These are phyloP conservation scores for Penicillium sp. DNA, from an alignment of 2,329 filamentous ascomycete genomes.

Conservation along the genomic window DNA sequence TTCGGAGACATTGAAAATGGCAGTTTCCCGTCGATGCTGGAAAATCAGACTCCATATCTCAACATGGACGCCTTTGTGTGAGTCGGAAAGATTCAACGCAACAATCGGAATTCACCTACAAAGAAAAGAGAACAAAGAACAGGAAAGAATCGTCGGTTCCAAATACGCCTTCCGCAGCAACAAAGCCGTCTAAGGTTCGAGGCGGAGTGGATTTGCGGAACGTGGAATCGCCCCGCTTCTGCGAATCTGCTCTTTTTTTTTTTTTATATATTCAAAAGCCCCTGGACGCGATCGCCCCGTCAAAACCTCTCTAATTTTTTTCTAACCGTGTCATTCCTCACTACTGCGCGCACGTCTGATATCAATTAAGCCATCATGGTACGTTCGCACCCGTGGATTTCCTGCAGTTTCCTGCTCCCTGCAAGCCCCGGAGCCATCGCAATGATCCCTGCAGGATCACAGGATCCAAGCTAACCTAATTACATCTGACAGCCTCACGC, in stretches of 20 bases:
- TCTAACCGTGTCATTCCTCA: neutral
- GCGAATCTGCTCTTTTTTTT: neutral
- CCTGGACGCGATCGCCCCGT: neutral
- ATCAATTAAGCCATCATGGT: neutral
- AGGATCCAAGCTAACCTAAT: constrained; percentile 6
- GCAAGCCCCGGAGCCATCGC: neutral
- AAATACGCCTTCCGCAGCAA: neutral
- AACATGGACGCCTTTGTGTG: too few species aligned
- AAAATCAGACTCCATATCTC: too few species aligned
- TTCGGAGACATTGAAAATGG: too few species aligned
- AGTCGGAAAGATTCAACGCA: too few species aligned
- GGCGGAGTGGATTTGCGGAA: neutral
- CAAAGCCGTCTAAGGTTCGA: neutral
- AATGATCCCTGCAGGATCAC: neutral
- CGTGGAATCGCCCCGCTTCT: constrained; percentile 1
- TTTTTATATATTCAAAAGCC: neutral
- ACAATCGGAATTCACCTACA: too few species aligned
- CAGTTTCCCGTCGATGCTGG: too few species aligned
- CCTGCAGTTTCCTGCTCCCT: neutral
- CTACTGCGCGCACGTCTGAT: neutral
- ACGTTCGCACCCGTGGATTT: neutral
- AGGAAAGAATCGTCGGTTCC: neutral
- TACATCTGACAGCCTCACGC: constrained; percentile 45
- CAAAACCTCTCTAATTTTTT: neutral
- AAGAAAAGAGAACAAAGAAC: too few species aligned